Evolutionary conservation across 2,329 filamentous ascomycete genomes (phyloP).

Genomic region (Chaetomium olivaceum): DNA sequence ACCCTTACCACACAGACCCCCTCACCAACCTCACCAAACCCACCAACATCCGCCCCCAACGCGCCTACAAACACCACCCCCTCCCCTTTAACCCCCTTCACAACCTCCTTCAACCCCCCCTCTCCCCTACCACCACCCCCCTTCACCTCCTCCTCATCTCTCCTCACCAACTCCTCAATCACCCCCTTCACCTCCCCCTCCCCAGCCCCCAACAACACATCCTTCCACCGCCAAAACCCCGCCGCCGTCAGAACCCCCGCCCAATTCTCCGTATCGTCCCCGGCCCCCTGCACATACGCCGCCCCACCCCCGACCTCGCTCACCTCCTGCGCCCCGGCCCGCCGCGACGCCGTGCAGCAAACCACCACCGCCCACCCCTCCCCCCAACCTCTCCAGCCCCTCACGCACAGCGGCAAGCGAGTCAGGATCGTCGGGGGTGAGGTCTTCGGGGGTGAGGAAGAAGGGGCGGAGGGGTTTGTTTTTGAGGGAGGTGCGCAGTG

Average conservation of each 20-base stretch:
- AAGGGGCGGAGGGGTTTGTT: conserved; percentile 71
- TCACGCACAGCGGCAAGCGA: no score
- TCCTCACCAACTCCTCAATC: conserved; percentile 49
- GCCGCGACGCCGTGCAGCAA: conserved; percentile 80
- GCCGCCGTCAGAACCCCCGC: conserved; percentile 73
- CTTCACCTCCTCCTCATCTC: conserved; percentile 28
- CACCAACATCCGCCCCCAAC: conserved; percentile 30
- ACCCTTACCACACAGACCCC: conserved; percentile 43
- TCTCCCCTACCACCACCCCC: no score
- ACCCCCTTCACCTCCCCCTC: conserved; percentile 64
- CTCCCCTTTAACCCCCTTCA: conserved; percentile 23
- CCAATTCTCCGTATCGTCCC: conserved; percentile 95
- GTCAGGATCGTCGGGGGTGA: background rate
- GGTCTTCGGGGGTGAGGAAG: conserved; percentile 68
- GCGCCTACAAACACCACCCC: conserved; percentile 42
- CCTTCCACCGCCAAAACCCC: conserved; percentile 75
- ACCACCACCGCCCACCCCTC: conserved; percentile 68
- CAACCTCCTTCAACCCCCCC: conserved; percentile 20
- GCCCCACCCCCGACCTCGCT: conserved; percentile 55
- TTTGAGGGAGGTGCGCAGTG: conserved; percentile 56
- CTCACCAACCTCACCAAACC: conserved; percentile 6
- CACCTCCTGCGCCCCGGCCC: conserved; percentile 53
- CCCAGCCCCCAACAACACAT: conserved; percentile 58
- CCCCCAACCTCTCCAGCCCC: conserved; percentile 29
- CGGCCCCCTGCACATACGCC: conserved; percentile 86